Base-by-base conservation (phyloP, 2,329 filamentous ascomycete genomes). In the Alternaria arborescens region DNA sequence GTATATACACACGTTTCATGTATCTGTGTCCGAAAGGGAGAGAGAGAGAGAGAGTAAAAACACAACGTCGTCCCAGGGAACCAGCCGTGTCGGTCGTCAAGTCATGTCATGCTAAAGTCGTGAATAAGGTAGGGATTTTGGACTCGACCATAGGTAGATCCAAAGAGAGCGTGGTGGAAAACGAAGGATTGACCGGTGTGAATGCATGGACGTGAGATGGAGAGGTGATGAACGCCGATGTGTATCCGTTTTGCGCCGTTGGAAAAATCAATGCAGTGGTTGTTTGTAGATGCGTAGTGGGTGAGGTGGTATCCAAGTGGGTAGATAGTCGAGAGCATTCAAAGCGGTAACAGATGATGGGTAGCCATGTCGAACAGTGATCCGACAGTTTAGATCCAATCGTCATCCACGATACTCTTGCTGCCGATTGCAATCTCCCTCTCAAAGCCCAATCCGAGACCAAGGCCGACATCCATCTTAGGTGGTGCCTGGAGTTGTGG, bases 401-500 rank as follows among this genome's bases (percentile, higher is more conserved):
- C 74, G 41, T 75, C 71, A 14, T 68, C 63, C 36, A 68, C 70
- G 14, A 64, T 65, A 4, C 59, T 60, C 20, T 53, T 54, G 4
- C 51, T 59, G 2, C 64, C 65, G 41, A 67, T 65, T 12, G 62
- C 67, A 53, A 72, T 68, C 14, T 74, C 73, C 44, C 73, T 74
- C 12, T 76, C 73, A 36, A 78, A 78, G 0, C 68, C 67, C 4
- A 77, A 44, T 3, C 71, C 73, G 7, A 77, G 52, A 6, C 70
- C 68, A 11, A 70, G 55, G 6, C 71, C 70, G 18, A 78, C 55
- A 55, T 79, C 77, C 57, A 79, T 71, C 61, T 78, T 79, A 1
- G 78, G 78, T 2, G 78, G 78, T 1, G 73, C 74, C 48, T 78
- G 71, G n/a, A 80, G 69, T 66, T 77, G 70, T 18, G 78, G 78